Base-by-base conservation (phyloP, 768 basidiomycete genomes). In the Tubosaeta sp. region DNA sequence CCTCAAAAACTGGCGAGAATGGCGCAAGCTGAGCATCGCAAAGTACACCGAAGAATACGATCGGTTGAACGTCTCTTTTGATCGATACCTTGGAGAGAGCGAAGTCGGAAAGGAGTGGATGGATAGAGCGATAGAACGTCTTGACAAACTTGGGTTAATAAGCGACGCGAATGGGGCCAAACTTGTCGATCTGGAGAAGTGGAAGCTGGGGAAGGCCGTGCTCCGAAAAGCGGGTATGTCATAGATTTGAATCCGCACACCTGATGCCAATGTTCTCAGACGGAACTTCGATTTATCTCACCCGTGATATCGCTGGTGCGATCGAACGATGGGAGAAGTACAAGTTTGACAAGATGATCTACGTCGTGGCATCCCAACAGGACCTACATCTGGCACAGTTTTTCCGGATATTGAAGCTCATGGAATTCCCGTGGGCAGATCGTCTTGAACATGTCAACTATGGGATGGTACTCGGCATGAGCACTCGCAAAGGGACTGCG, bases 381-480 rank as follows among this genome's bases (percentile, higher is more conserved):
- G 89, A 93, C 61, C 77, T 91, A 9, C 94, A 97, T 64, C 77
- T 91, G 37, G 76, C 83, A 1, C 95, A 99, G 65, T 86, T 97
- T 72, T 95, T 97, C 85, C 92, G 95, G 73, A 80, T 95, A 26
- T 80, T 97, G 46, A 79, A 89, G 53, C 77, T 97, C 35, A 93
- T 99, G 89, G 82, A 82, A 5, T 88, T 88, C 72, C 81, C 86
- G 0, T 97, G 89, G 88, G 94, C 95, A 1, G 76, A 82, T 54
- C 74, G 72, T 33, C 79, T 97, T 41, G 77, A 90, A 65, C 95
- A 97, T 69, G 75, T 97, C 70, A 95, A 94, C 72, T 93, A 88
- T 60, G 91, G 91, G 16, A 74, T 95, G 54, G 94, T 99, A 19
- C 85, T 82, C 49, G 95, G 95, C 52, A 99, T 99, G 95, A 94